phyloP scores from a whole-genome alignment of 495 filamentous ascomycete genomes.

The Penicillium antarcticum region DNA sequence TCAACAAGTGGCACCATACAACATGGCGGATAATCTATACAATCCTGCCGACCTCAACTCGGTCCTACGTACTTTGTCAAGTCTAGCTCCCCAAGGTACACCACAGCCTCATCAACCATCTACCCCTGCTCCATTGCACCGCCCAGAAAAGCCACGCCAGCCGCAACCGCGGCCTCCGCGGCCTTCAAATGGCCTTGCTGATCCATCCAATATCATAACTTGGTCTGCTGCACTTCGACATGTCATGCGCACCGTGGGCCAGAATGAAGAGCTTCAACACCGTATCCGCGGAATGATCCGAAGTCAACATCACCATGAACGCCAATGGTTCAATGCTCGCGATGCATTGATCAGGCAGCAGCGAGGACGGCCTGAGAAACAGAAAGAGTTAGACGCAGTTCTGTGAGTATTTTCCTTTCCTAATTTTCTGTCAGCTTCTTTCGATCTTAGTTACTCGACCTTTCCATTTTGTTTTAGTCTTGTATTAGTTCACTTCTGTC shows the following conservation, averaged over 20 bases:
- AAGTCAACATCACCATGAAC: slow-evolving; percentile 61
- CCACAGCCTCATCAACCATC: not conserved
- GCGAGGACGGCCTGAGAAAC: slow-evolving; percentile 42
- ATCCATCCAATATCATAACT: slow-evolving; percentile 60
- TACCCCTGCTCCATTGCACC: not conserved
- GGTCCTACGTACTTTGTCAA: slow-evolving; percentile 51
- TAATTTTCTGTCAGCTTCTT: no score
- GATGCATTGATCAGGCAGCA: slow-evolving; percentile 52
- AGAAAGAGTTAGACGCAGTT: slow-evolving; percentile 51
- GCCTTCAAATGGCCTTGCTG: slow-evolving; percentile 11
- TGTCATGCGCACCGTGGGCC: slow-evolving; percentile 55
- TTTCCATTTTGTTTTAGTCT: no score
- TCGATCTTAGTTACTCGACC: no score
- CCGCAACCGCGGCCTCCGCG: not conserved
- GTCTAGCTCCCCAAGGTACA: slow-evolving; percentile 11
- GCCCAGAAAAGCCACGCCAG: slow-evolving; percentile 7
- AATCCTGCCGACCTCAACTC: slow-evolving; percentile 49
- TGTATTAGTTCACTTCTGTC: not conserved
- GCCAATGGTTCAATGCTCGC: slow-evolving; percentile 58
- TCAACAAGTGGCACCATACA: not conserved
- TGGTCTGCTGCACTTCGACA: slow-evolving; percentile 61
- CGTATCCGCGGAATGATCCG: slow-evolving; percentile 54
- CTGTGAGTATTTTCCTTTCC: slow-evolving; percentile 25
- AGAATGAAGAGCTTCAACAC: slow-evolving; percentile 43
- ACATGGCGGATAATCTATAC: slow-evolving; percentile 34